Evolutionary conservation across 2,329 filamentous ascomycete genomes (phyloP).

Genomic region (Salinomyces thailandicus): DNA sequence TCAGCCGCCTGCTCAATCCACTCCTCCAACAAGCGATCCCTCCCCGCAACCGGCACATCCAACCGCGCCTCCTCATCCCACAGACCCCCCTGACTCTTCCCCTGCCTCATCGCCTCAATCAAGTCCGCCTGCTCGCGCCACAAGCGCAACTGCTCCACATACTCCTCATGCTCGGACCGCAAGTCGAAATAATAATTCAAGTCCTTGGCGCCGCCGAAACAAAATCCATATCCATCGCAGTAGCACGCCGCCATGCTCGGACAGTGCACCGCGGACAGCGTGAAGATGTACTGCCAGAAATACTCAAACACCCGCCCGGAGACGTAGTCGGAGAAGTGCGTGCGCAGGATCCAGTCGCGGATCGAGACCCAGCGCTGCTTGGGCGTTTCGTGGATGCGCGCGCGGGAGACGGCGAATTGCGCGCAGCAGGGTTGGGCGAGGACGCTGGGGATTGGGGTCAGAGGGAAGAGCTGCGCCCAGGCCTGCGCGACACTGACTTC

Average conservation of each 20-base stretch:
- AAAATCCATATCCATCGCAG: slow-evolving; percentile 54
- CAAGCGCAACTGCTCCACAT: slow-evolving; percentile 31
- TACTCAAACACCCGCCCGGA: slow-evolving; percentile 54
- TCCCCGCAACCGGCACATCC: slow-evolving; percentile 31
- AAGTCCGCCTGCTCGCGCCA: slow-evolving; percentile 33
- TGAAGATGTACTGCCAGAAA: slow-evolving; percentile 54
- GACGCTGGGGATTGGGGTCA: slow-evolving; percentile 37
- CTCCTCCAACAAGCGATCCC: slow-evolving; percentile 33
- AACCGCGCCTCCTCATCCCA: slow-evolving; percentile 29
- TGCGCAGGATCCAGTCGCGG: slow-evolving; percentile 51
- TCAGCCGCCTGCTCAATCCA: slow-evolving; percentile 36
- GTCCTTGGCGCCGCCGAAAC: slow-evolving; percentile 43
- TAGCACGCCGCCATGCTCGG: slow-evolving; percentile 48
- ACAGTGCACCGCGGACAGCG: slow-evolving; percentile 39
- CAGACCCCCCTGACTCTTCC: slow-evolving; percentile 31
- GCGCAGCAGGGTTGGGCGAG: slow-evolving; percentile 54
- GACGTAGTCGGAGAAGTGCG: slow-evolving; percentile 44
- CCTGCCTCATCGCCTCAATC: slow-evolving; percentile 27
- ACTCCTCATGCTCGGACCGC: slow-evolving; percentile 32
- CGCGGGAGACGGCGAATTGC: slow-evolving; percentile 51
- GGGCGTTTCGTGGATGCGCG: slow-evolving; percentile 46
- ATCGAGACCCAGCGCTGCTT: slow-evolving; percentile 46
- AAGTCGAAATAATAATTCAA: slow-evolving; percentile 41
- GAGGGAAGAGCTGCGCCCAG: slow-evolving; percentile 40
- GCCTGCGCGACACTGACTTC: slow-evolving; percentile 34